A percentile compares a stretch with the other conserved stretches of the same genome.
Evolutionary conservation across 257 asterid species (phyloP).

Genomic region (Nyctanthes arbortristis): DNA sequence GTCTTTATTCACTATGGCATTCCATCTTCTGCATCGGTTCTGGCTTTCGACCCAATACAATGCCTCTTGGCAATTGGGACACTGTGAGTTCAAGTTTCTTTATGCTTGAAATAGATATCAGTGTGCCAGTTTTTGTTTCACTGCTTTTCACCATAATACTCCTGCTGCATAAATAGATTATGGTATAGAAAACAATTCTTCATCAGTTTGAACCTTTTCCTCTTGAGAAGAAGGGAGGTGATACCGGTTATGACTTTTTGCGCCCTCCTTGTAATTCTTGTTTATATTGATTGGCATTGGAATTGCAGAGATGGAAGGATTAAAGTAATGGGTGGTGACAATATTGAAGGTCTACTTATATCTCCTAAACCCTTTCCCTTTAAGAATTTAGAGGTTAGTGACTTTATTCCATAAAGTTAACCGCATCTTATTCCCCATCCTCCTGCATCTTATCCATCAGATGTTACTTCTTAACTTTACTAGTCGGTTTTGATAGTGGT

Average conservation of each 20-base stretch:
- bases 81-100: conserved; percentile 55
- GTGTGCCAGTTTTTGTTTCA: conserved; percentile 13
- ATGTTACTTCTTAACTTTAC: conserved; percentile 7
- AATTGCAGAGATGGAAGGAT: conserved; percentile 89
- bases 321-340: conserved; percentile 85
- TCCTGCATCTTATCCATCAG: conserved; percentile 7
- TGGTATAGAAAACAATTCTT: conserved; percentile 11
- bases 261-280: conserved; percentile 11
- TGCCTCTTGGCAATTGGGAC: conserved; percentile 91
- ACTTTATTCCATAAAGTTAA: not conserved
- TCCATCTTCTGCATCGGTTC: conserved; percentile 83
- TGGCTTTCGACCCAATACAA: conserved; percentile 84
- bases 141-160: conserved; percentile 1
- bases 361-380: conserved; percentile 82
- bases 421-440: conserved; percentile 10
- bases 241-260: too few species aligned
- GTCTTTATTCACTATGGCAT: conserved; percentile 87
- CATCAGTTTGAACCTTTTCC: not conserved
- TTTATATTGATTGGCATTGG: conserved; percentile 22
- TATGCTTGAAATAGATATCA: conserved; percentile 2
- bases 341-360: conserved; percentile 78
- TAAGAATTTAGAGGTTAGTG: conserved; percentile 85
- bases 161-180: not conserved
- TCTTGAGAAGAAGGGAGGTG: too few species aligned
- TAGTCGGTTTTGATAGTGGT: not conserved